phyloP scores from a whole-genome alignment of 345 rosid species.

The Citrus mangshanensis region DNA sequence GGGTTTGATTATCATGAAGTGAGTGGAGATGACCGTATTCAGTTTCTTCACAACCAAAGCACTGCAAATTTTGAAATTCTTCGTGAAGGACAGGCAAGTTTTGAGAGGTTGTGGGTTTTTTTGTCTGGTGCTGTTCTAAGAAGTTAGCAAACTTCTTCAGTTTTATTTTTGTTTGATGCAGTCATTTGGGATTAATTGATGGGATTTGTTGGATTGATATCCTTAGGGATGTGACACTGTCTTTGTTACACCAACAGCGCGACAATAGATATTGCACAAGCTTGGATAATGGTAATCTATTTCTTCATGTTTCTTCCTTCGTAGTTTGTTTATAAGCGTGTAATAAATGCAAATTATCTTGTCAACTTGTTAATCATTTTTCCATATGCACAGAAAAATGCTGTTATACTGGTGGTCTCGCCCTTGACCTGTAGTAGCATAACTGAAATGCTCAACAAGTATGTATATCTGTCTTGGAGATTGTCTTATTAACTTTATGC shows the following conservation, averaged over 20 bases:
- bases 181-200: slow-evolving; percentile 26
- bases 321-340: neutral
- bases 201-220: slow-evolving; percentile 35
- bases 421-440: slow-evolving; percentile 58
- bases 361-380: neutral
- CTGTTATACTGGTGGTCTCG: slow-evolving; percentile 64
- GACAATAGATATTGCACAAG: slow-evolving; percentile 83
- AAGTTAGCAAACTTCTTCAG: slow-evolving; percentile 3
- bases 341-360: slow-evolving; percentile 1
- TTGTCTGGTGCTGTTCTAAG: neutral
- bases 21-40: slow-evolving; percentile 86
- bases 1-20: slow-evolving; percentile 43
- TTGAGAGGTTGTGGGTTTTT: neutral
- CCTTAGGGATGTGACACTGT: slow-evolving; percentile 87
- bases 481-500: neutral
- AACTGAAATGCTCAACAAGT: slow-evolving; percentile 69
- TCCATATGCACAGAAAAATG: slow-evolving; percentile 59
- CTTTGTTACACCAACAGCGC: slow-evolving; percentile 85
- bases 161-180: slow-evolving; percentile 20
- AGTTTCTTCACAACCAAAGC: slow-evolving; percentile 92
- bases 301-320: slow-evolving; percentile 8
- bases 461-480: slow-evolving; percentile 21
- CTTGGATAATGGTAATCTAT: slow-evolving; percentile 77
- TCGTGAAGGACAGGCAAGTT: slow-evolving; percentile 64
- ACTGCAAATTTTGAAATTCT: slow-evolving; percentile 88